Evolutionary conservation across 305 asterid genomes (phyloP).

Genomic region (Fraxinus sp.): DNA sequence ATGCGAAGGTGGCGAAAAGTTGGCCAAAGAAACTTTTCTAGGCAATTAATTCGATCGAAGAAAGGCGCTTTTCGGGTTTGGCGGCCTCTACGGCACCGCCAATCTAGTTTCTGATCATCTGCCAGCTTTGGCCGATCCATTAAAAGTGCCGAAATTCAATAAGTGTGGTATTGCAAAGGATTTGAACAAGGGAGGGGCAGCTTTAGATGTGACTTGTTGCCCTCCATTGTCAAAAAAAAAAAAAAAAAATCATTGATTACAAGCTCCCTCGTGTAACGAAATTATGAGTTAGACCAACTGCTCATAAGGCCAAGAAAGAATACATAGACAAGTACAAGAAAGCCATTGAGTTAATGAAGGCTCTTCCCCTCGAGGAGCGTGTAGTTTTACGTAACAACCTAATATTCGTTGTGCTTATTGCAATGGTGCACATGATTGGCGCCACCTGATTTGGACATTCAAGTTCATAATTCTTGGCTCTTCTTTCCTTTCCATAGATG

Average conservation of each 20-base stretch:
- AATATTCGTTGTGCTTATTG: conserved; percentile 55
- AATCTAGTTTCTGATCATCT: background rate
- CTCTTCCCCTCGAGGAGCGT: conserved; percentile 28
- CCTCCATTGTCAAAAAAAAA: background rate
- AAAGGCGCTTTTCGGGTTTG: conserved; percentile 17
- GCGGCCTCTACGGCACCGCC: background rate
- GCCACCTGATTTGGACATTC: conserved; percentile 28
- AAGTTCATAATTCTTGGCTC: conserved; percentile 42
- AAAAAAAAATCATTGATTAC: background rate
- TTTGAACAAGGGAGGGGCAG: background rate
- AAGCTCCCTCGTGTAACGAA: background rate
- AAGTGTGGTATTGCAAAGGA: background rate
- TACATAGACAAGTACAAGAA: conserved; percentile 16
- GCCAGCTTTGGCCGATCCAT: background rate
- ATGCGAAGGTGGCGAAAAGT: background rate
- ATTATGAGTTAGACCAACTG: conserved; percentile 12
- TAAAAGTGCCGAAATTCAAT: background rate
- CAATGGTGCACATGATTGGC: conserved; percentile 44
- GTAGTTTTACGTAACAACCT: conserved; percentile 47
- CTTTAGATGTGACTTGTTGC: conserved; percentile 11
- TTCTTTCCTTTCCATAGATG: conserved; percentile 53
- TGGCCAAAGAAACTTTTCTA: background rate
- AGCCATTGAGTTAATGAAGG: conserved; percentile 17
- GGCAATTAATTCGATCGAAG: background rate
- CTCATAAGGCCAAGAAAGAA: conserved; percentile 1